These are phyloP conservation scores for Irpex sp. DNA, from an alignment of 1,284 basidiomycete genomes.

Conservation along the genomic window DNA sequence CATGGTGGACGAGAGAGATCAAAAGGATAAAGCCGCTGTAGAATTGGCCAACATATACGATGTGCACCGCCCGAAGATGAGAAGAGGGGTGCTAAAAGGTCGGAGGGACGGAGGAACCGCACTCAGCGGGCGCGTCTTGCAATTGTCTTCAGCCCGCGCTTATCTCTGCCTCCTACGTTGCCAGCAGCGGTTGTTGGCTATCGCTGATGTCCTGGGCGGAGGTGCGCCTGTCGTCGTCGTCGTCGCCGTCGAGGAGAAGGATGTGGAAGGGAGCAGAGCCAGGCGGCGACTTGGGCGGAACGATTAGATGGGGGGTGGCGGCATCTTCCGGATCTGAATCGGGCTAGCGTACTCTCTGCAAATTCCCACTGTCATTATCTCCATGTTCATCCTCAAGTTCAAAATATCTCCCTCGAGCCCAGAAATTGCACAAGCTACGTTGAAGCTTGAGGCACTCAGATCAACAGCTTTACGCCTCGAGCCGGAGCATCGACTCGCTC, in stretches of 20 bases:
- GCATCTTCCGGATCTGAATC: not conserved
- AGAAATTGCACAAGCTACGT: no score
- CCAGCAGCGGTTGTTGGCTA: not conserved
- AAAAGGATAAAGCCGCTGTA: not conserved
- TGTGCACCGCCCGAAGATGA: not conserved
- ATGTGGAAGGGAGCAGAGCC: not conserved
- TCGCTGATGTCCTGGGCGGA: not conserved
- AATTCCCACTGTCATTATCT: no score
- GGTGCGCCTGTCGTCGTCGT: no score
- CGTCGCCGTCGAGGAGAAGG: not conserved
- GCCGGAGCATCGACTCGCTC: no score
- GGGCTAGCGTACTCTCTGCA: no score
- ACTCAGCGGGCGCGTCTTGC: not conserved
- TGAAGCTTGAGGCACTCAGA: no score
- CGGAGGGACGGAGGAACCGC: not conserved
- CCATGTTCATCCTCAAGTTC: no score
- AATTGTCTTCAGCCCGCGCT: not conserved
- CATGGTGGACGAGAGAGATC: constrained; percentile 19
- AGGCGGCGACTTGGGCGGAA: not conserved
- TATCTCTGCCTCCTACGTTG: not conserved
- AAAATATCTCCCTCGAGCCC: no score
- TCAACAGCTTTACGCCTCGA: no score
- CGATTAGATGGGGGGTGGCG: not conserved
- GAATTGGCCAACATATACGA: constrained; percentile 6
- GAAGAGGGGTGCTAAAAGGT: not conserved